Conservation (phyloP, 139 green algal genomes). For the Picochlorum sp. region DNA sequence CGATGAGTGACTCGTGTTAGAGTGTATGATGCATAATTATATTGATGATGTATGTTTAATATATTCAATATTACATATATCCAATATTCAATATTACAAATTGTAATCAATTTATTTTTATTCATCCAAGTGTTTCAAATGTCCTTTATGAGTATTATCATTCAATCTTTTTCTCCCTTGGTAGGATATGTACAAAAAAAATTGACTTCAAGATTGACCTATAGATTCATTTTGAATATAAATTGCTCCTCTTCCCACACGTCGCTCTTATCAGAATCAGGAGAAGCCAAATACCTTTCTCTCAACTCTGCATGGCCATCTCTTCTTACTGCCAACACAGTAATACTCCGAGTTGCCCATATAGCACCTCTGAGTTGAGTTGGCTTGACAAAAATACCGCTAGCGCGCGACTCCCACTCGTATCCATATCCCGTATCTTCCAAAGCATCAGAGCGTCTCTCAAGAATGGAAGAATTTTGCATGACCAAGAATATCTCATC, state of each 20-base stretch:
- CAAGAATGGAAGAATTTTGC: conserved; percentile 2
- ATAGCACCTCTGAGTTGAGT: neutral
- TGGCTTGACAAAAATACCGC: conserved; percentile 9
- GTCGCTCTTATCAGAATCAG: no score
- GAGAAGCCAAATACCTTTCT: conserved; percentile 3
- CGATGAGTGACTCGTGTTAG: neutral
- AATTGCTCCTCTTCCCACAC: no score
- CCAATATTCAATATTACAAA: neutral
- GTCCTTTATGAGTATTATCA: no score
- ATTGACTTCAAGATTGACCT: no score
- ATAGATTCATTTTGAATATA: no score
- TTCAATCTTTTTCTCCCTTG: no score
- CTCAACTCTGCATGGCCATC: conserved; percentile 15
- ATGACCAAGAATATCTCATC: conserved; percentile 9
- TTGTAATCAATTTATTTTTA: neutral
- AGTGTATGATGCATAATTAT: no score
- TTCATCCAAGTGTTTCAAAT: no score
- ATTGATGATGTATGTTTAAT: no score
- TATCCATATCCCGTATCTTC: neutral
- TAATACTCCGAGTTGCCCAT: conserved; percentile 18
- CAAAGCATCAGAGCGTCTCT: neutral
- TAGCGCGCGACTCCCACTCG: conserved; percentile 2
- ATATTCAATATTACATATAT: neutral
- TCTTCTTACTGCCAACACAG: conserved; percentile 5
- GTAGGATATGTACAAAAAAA: no score